A percentile compares a stretch with the other conserved stretches of the same genome.
Evolutionary conservation across 2,329 filamentous ascomycete genomes (phyloP).

Genomic region (Fusarium kyushuense): DNA sequence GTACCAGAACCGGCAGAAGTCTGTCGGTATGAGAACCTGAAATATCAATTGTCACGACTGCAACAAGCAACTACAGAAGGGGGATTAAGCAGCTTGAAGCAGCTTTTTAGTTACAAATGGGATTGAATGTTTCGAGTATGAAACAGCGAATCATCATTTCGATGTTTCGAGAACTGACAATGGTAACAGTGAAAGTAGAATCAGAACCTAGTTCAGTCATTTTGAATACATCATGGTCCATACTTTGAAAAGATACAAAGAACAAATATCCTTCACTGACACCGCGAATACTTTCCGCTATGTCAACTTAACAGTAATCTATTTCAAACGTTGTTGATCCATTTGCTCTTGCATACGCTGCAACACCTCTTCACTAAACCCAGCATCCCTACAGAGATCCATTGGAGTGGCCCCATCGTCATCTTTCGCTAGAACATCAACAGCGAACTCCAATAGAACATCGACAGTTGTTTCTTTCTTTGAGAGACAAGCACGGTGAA

Average conservation of each 20-base stretch:
- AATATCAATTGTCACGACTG: accelerated
- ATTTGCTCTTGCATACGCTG: background rate
- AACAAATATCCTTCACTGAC: too few species aligned
- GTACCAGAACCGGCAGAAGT: background rate
- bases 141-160: too few species aligned
- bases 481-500: background rate
- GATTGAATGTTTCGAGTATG: too few species aligned
- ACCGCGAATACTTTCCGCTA: too few species aligned
- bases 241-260: too few species aligned
- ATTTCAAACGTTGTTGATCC: background rate
- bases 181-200: too few species aligned
- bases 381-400: background rate
- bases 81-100: accelerated
- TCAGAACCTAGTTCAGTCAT: too few species aligned
- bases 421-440: background rate
- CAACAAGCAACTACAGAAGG: accelerated
- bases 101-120: background rate
- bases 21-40: background rate
- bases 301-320: background rate
- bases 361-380: background rate
- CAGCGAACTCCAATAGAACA: background rate
- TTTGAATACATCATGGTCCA: too few species aligned
- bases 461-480: background rate
- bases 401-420: background rate
- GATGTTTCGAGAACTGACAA: too few species aligned